phyloP scores from a whole-genome alignment of 2,329 filamentous ascomycete genomes.

The Orbilia oligospora region DNA sequence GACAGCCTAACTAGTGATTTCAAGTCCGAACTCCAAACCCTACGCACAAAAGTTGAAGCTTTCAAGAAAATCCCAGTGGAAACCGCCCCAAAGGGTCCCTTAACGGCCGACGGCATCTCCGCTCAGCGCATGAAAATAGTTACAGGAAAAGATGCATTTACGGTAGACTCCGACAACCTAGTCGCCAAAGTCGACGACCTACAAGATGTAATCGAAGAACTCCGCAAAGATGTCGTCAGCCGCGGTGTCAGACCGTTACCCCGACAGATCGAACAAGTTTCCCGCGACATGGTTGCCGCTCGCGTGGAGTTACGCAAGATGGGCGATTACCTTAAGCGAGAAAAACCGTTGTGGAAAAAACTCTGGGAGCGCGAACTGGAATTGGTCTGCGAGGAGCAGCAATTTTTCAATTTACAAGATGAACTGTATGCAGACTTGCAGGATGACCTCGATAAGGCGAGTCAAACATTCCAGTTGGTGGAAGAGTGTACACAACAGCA shows the following conservation, averaged over 20 bases:
- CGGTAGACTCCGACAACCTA: slow-evolving; percentile 87
- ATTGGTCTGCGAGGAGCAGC: slow-evolving; percentile 93
- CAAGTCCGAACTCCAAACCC: slow-evolving; percentile 43
- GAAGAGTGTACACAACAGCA: slow-evolving; percentile 99
- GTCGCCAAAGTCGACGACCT: slow-evolving; percentile 94
- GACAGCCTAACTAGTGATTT: slow-evolving; percentile 45
- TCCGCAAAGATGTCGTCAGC: slow-evolving; percentile 95
- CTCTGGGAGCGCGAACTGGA: slow-evolving; percentile 99
- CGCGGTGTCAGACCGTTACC: slow-evolving; percentile 92
- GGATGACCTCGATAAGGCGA: slow-evolving; percentile 94
- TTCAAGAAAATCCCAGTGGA: slow-evolving; percentile 34
- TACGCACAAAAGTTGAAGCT: slow-evolving; percentile 43
- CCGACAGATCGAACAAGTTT: slow-evolving; percentile 87
- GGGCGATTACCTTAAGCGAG: slow-evolving; percentile 89
- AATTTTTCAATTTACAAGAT: slow-evolving; percentile 95
- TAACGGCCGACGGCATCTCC: slow-evolving; percentile 80
- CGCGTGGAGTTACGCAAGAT: slow-evolving; percentile 92
- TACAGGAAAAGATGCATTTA: slow-evolving; percentile 86
- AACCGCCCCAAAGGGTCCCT: slow-evolving; percentile 72
- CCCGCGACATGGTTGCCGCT: slow-evolving; percentile 86
- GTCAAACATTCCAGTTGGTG: slow-evolving; percentile 92
- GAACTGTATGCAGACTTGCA: slow-evolving; percentile 92
- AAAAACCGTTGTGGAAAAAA: slow-evolving; percentile 98
- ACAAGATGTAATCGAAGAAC: slow-evolving; percentile 95
- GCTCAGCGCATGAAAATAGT: slow-evolving; percentile 75